Base-by-base conservation (phyloP, 2,329 filamentous ascomycete species). In the Penicillium sp. region DNA sequence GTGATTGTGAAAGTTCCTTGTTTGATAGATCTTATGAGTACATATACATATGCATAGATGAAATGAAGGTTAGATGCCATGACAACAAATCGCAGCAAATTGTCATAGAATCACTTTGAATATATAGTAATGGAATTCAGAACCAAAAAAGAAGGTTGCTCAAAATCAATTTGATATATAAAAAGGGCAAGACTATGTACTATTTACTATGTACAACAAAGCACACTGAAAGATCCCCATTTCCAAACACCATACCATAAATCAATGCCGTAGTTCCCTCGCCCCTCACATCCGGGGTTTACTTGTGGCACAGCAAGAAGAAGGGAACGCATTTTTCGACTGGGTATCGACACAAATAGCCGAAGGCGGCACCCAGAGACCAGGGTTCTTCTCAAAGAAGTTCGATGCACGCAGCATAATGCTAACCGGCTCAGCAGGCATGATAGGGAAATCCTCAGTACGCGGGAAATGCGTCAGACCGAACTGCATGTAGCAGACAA, bases 361-460 rank as follows among this genome's bases (percentile, higher is more conserved):
- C 18, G 63, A 66, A 38, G 68, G 68, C 22, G 83, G 82, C 7
- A 85, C 83, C 75, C 85, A 83, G 5, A 85, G 68, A 18, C 81
- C 82, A 2, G 83, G 83, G 52, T 85, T 85, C 70, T 77, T 80
- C 34, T 78, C 73, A 59, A 84, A 84, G 73, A 85, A 85, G 63
- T 85, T 83, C 11, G 82, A 78, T 0, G 83, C 82, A 61, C 84
- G 81, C 58, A 85, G 70, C 51, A 80, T 75, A n/a, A 85, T 76
- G 65, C 80, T 82, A 53, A 84, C 73, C 14, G 81, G 79, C 72
- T 85, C 82, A 43, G 77, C 79, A 0, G 82, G 82, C 82, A 85
- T 85, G 45, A 85, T 78, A 0, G 81, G 81, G 70, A 83, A 84
- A 63, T 85, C 82, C 68, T 85, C 82, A 16, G 66, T 63, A 6